A percentile compares a stretch with the other conserved stretches of the same genome.
Conservation (phyloP, 306 rosid species). For the Cyamopsis tetragonoloba region DNA sequence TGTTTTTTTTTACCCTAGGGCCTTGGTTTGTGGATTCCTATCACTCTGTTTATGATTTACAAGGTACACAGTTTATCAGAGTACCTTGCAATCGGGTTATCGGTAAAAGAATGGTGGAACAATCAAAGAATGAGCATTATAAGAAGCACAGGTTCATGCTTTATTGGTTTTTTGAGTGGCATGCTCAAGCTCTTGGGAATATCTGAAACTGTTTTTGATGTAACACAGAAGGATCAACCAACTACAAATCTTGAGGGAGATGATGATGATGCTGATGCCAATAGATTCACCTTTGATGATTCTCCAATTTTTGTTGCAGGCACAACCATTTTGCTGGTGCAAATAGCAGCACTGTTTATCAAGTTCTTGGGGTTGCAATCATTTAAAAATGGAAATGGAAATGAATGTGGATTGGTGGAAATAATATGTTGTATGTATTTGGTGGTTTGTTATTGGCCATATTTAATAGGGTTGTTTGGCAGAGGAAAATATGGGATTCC, state of each 20-base stretch:
- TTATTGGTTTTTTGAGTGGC: constrained; percentile 43
- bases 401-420: constrained; percentile 42
- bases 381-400: background rate
- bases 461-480: constrained; percentile 44
- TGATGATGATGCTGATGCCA: constrained; percentile 25
- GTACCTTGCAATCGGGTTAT: constrained; percentile 36
- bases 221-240: constrained; percentile 50
- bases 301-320: constrained; percentile 48
- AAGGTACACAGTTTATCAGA: constrained; percentile 32
- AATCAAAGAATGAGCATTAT: constrained; percentile 56
- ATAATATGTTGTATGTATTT: constrained; percentile 19
- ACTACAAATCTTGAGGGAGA: background rate
- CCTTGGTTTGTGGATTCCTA: constrained; percentile 31
- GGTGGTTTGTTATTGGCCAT: constrained; percentile 44
- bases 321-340: constrained; percentile 47
- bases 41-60: constrained; percentile 32
- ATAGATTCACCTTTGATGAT: constrained; percentile 41
- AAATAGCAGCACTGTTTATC: constrained; percentile 25
- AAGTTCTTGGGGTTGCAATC: constrained; percentile 14
- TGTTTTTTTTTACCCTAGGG: constrained; percentile 17
- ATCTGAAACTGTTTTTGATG: constrained; percentile 50
- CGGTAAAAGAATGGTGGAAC: constrained; percentile 71
- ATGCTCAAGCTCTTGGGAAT: constrained; percentile 42
- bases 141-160: constrained; percentile 35
- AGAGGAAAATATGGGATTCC: constrained; percentile 59